Base-by-base conservation (phyloP, 192 early-diverging fungal genomes). In the Podila clonocystis region DNA sequence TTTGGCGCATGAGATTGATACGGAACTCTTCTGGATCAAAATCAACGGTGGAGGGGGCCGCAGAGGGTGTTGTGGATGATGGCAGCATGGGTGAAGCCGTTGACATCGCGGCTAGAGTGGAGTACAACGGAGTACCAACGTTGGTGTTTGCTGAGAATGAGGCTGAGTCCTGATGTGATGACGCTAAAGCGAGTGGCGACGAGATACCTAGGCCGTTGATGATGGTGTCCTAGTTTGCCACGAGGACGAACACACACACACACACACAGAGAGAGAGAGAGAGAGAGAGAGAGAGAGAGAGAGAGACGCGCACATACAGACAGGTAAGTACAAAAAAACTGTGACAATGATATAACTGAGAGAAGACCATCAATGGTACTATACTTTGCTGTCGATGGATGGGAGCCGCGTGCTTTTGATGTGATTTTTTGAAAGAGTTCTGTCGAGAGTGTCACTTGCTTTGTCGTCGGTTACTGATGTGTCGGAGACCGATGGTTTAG, bases 131-230 rank as follows among this genome's bases (percentile, higher is more conserved):
- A 62, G 26, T 22, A 8, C 41, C 59, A 30, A 24, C 22, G 1
- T 17, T 4, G 17, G n/a, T 22, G 38, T 20, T 57, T 12, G 22
- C 11, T 22, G 57, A 26, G 52, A 22, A 55, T 22, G 24, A 45
- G 2, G 41, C 41, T 45, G 41, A 15, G 13, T 45, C 41, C 50
- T 67, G 65, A 22, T 60, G 3, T 19, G 28, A 22, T 4, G 67
- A 11, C 22, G 65, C 17, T 26, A 36, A 20, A 12, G 57, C 17
- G 2, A 38, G 49, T 2, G 68, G 68, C 26, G 68, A 62, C 0
- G 68, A 62, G n/a, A 70, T 70, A n/a, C 68, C 68, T 22, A 70
- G 68, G n/a, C 59, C 68, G 30, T 34, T 50, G 29, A 70, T 49
- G 36, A 62, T 17, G 9, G 45, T n/a, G 38, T 70, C 68, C 68